Percentiles rank a stretch among this genome's conserved stretches.
Conservation (phyloP, 352 stramenopile genomes). For the Phytopythium montanum region DNA sequence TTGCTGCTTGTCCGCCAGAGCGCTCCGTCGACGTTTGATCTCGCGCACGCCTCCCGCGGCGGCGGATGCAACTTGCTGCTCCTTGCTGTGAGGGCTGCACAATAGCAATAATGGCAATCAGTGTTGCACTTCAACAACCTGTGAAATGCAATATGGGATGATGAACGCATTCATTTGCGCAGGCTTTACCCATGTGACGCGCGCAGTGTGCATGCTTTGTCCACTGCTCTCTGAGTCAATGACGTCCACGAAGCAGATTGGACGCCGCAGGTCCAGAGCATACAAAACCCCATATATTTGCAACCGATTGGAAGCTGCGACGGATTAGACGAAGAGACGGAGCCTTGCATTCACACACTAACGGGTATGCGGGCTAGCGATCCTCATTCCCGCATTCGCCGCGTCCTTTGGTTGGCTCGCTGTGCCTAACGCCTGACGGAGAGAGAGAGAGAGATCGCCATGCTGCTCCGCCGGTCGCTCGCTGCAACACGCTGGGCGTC, state of each 20-base stretch:
- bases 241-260: not conserved
- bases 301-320: not conserved
- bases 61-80: not conserved
- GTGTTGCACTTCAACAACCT: not conserved
- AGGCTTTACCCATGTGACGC: not conserved
- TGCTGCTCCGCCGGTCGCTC: not conserved
- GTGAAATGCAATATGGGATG: not conserved
- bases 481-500: not conserved
- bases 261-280: not conserved
- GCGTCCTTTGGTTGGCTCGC: not conserved
- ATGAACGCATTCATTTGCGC: not conserved
- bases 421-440: not conserved
- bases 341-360: not conserved
- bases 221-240: not conserved
- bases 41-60: no score
- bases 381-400: not conserved
- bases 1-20: not conserved
- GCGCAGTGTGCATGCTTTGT: not conserved
- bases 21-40: not conserved
- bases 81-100: not conserved
- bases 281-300: not conserved
- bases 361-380: not conserved
- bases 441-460: not conserved
- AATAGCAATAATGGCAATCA: no score
- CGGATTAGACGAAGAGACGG: conserved; percentile 4